Evolutionary conservation across 768 basidiomycete species (phyloP).

Genomic region (Nidularia pulvinata): DNA sequence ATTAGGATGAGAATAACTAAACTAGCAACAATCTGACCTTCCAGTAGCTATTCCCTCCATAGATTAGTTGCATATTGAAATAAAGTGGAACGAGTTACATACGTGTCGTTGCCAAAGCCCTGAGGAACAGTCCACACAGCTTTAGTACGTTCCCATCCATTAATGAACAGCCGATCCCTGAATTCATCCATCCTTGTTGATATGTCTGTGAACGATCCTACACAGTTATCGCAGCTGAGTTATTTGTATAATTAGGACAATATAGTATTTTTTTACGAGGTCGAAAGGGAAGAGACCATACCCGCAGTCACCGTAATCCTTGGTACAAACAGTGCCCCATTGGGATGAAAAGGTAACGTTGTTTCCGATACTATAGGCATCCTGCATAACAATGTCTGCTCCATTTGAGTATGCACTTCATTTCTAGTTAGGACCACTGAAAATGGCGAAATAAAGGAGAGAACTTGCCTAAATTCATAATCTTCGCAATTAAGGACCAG

Average conservation of each 20-base stretch:
- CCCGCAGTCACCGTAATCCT: slow-evolving; percentile 73
- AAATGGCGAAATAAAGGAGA: background rate
- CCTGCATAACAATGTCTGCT: slow-evolving; percentile 72
- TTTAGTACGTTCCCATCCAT: slow-evolving; percentile 70
- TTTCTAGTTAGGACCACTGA: background rate
- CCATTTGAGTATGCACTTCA: slow-evolving; percentile 49
- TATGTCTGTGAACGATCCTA: slow-evolving; percentile 71
- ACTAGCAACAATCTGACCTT: slow-evolving; percentile 49
- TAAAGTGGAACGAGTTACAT: slow-evolving; percentile 12
- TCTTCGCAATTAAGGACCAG: slow-evolving; percentile 68
- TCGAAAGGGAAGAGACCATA: slow-evolving; percentile 27
- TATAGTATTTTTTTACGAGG: background rate
- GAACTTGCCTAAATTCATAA: slow-evolving; percentile 52
- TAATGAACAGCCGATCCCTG: slow-evolving; percentile 51
- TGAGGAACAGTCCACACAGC: slow-evolving; percentile 83
- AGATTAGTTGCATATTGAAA: background rate
- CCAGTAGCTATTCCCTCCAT: background rate
- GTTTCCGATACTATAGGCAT: slow-evolving; percentile 57
- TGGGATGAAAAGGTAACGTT: slow-evolving; percentile 63
- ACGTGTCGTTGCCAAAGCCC: slow-evolving; percentile 67
- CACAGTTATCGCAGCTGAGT: slow-evolving; percentile 56
- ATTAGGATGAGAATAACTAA: background rate
- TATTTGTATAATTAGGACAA: no score
- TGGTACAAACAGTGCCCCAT: slow-evolving; percentile 65
- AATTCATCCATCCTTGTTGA: slow-evolving; percentile 68